Evolutionary conservation across 441 rosid genomes (phyloP), one percentile per base, ranked within the genome.

Genomic region (Pelargonium fulgidum): DNA sequence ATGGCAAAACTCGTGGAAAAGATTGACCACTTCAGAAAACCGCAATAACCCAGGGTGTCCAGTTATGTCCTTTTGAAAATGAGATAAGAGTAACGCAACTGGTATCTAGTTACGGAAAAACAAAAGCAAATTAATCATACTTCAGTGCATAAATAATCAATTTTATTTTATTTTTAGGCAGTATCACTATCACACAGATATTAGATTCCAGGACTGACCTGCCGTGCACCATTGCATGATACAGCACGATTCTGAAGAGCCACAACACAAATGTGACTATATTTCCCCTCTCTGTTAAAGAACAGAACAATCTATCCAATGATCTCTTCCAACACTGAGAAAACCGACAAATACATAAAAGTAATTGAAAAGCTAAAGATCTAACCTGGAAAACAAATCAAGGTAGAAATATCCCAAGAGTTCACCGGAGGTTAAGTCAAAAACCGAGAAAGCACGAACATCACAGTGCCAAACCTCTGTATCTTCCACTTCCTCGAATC

Each of bases 1-100:
- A 82, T 93, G 99, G 74, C 96, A 90, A 73, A 91, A 93, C 85
- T 91, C 99, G 59, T 91, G 99, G 78, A 91, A 88, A 84, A 91
- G 83, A 74, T 78, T 89, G 77, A 91, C 93, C 78, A 93, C 96
- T 80, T 91, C 95, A 70, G 95, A 81, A 82, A 93, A 93, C 75
- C 97, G 86, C 77, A 93, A 74, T 75, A 89, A 81, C 69, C 75
- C 48, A 68, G 87, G 81, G 68, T 73, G 75, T 13, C 84, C 77
- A 44, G 68, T 77, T 67, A 29, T 69, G 54, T 78, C 87, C 76
- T 88, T 93, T 73, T 81, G 82, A 76, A 89, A 72, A 70, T 88
- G 95, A 75, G 93, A 81, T 80, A 93, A 82, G 73, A 91, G 83
- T 73, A 93, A 75, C 14, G 84, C 92, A 73, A 93, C 87, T 1